Base-by-base conservation (phyloP, 768 basidiomycete species). In the Mycena capillaripes region DNA sequence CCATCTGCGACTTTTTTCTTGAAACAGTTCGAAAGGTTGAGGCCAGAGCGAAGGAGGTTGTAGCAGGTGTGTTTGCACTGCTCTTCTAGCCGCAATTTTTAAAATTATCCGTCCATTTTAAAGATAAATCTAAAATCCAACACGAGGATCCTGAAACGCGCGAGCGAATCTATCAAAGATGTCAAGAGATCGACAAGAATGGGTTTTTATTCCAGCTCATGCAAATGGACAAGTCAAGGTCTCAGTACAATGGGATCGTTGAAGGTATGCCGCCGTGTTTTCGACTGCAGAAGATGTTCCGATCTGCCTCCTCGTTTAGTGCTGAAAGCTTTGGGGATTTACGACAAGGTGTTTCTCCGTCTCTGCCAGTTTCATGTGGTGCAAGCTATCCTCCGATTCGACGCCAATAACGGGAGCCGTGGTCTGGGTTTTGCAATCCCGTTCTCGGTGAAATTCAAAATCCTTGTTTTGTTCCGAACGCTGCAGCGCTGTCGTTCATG, bases 321-420 rank as follows among this genome's bases (percentile, higher is more conserved):
- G n/a, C n/a, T n/a, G n/a, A n/a, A n/a, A n/a, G n/a, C n/a, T n/a
- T n/a, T n/a, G n/a, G n/a, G n/a, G n/a, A n/a, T n/a, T n/a, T n/a
- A n/a, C n/a, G n/a, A 56, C 4, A 23, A 34, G 23, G n/a, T 32
- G 0, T 57, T 25, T 30, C 29, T 71, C 32, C 70, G 70, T 4
- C 36, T 71, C 4, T 71, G 70, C 46, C 70, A 60, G 17, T 69
- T 69, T 23, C 60, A 70, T 23, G 69, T 70, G 40, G 29, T 70
- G 1, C 21, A 42, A 1, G 69, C 69, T 2, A 55, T 63, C 3
- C 32, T 71, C 21, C 40, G 53, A 1, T 64, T 38, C 6, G 55
- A 71, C 57, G 17, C 19, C 29, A 63, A 65, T 21, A 12, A 44
- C 21, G 57, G 64, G 0, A 0, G 5, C 2, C 42, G 25, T 3